Base-by-base conservation (phyloP, 345 rosid genomes). In the Anastatica hierochuntica region DNA sequence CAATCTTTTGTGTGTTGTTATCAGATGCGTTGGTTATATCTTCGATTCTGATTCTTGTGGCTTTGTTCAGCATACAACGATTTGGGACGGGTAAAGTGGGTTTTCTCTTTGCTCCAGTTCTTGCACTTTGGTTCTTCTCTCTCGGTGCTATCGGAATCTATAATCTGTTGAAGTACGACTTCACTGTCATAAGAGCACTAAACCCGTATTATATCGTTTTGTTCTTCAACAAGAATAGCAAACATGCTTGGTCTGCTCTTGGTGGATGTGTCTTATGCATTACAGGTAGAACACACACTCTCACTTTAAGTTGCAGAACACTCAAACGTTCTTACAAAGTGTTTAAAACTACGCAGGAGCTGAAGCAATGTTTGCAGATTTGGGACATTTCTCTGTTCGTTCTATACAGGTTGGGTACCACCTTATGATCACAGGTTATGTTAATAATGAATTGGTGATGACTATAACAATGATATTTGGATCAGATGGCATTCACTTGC, bases 301-400 rank as follows among this genome's bases (percentile, higher is more conserved):
- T 40, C 41, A 41, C 56, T 10, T 40, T 34, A 60, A 49, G 18
- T 14, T 47, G 11, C 10, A 2, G 8, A 37, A 58, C 2, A 15
- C n/a, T 12, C 19, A 11, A 45, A 45, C 26, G 5, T 46, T 20
- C 15, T 54, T 21, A 63, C 8, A 39, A 12, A 39, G 43, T 39
- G 9, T 47, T 12, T 63, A 44, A 29, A 62, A 54, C 52, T 67
- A 15, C 58, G 29, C 76, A 92, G 98, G 98, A 49, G 90, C 95
- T 3, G 98, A 92, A 79, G 98, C 98, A 18, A 88, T 92, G 98
- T 85, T 92, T 76, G 96, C 96, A 53, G 98, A 92, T 75, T 72
- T 88, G 12, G 96, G 98, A 53, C 96, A 88, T 79, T 92, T 92
- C 74, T 77, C 88, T n/a, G 95, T 92, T 34, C 68, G 51, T 63